These are phyloP conservation scores for Achlya hypogyna DNA, from an alignment of 352 stramenopile species.

Conservation along the genomic window DNA sequence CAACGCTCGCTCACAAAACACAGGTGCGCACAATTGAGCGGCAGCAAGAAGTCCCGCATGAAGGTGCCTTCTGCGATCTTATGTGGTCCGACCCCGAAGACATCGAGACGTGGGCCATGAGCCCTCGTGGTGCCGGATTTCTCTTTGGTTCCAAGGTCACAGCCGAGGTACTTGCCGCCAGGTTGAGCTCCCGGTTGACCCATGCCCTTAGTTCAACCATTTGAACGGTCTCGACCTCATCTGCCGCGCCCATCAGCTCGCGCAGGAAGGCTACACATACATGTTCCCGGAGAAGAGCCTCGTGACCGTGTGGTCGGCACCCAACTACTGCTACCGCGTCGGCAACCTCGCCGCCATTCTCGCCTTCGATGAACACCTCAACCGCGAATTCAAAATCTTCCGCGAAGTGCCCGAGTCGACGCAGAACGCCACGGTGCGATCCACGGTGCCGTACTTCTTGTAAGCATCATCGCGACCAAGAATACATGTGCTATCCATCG, in stretches of 20 bases:
- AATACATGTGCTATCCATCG: too few species aligned
- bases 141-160: constrained; percentile 83
- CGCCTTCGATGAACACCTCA: constrained; percentile 72
- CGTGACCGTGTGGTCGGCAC: constrained; percentile 74
- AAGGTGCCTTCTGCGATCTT: constrained; percentile 95
- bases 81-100: constrained; percentile 98
- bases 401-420: constrained; percentile 80
- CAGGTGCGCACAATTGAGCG: constrained; percentile 94
- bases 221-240: constrained; percentile 86
- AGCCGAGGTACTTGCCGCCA: constrained; percentile 29
- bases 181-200: not conserved
- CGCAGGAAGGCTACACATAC: constrained; percentile 88
- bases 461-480: too few species aligned
- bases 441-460: constrained; percentile 81
- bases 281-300: constrained; percentile 83
- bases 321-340: constrained; percentile 83
- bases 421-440: constrained; percentile 64
- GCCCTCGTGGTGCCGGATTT: constrained; percentile 79
- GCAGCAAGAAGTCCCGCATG: constrained; percentile 93
- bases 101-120: constrained; percentile 86
- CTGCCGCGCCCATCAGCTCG: constrained; percentile 82
- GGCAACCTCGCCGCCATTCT: constrained; percentile 79
- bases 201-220: constrained; percentile 67
- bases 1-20: not conserved
- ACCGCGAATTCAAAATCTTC: constrained; percentile 84